phyloP scores from a whole-genome alignment of 2,329 filamentous ascomycete genomes.

The Colletotrichum tropicicola region DNA sequence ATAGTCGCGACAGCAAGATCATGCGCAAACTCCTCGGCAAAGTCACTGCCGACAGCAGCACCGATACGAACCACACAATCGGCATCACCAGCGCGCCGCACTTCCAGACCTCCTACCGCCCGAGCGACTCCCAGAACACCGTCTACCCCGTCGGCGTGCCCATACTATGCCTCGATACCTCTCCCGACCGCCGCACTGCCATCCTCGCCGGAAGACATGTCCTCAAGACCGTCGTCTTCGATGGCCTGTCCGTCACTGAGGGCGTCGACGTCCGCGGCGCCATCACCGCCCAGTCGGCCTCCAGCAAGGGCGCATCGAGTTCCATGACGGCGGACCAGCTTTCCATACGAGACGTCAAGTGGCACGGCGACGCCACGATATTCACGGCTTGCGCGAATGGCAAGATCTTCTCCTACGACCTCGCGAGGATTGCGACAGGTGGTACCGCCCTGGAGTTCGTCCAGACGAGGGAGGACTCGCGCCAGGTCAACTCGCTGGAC shows the following conservation, averaged over 20 bases:
- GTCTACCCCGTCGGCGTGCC: slow-evolving; percentile 60
- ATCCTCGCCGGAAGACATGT: slow-evolving; percentile 68
- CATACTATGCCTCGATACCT: slow-evolving; percentile 66
- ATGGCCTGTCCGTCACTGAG: slow-evolving; percentile 62
- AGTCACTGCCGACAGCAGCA: slow-evolving; percentile 54
- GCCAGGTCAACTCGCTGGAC: slow-evolving; percentile 71
- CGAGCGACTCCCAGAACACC: slow-evolving; percentile 64
- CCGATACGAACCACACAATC: slow-evolving; percentile 51
- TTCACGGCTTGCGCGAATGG: slow-evolving; percentile 72
- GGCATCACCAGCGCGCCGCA: slow-evolving; percentile 56
- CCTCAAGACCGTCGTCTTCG: slow-evolving; percentile 67
- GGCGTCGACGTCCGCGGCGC: slow-evolving; percentile 66
- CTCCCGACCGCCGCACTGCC: slow-evolving; percentile 63
- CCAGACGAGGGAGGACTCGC: slow-evolving; percentile 67
- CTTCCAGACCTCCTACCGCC: slow-evolving; percentile 54
- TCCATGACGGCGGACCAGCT: slow-evolving; percentile 59
- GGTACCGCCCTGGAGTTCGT: slow-evolving; percentile 61
- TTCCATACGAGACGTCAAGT: slow-evolving; percentile 71
- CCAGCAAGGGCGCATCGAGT: slow-evolving; percentile 51
- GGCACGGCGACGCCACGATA: slow-evolving; percentile 62
- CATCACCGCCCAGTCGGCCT: slow-evolving; percentile 59
- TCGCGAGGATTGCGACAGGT: slow-evolving; percentile 57
- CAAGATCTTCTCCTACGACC: slow-evolving; percentile 72
- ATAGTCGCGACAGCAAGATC: slow-evolving; percentile 63
- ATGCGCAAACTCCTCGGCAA: slow-evolving; percentile 71